These are phyloP conservation scores for Pseudofabraea citricarpa DNA, from an alignment of 2,329 filamentous ascomycete genomes.

Conservation along the genomic window DNA sequence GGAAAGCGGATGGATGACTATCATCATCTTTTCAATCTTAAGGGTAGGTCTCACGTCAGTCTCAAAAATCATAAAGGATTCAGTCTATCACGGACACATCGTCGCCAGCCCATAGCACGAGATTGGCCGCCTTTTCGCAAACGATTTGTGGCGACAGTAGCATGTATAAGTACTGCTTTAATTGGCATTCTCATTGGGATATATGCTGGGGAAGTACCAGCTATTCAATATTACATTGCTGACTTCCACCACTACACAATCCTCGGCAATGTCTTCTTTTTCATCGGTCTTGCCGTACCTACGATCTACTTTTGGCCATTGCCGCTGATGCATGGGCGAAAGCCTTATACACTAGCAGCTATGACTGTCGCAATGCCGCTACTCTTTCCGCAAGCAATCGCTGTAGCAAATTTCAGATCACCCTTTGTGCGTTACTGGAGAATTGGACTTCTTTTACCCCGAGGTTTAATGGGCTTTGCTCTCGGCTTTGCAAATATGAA, in stretches of 20 bases:
- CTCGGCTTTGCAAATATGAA: constrained; percentile 77
- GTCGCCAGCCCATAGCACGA: constrained; percentile 61
- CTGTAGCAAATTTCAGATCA: constrained; percentile 51
- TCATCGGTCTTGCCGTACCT: constrained; percentile 64
- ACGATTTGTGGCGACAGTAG: constrained; percentile 61
- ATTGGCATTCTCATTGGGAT: constrained; percentile 69
- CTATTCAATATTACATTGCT: constrained; percentile 71
- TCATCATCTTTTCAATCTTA: constrained; percentile 32
- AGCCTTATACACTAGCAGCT: constrained; percentile 68
- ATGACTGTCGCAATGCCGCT: constrained; percentile 67
- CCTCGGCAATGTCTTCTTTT: constrained; percentile 70
- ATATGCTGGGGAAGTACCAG: constrained; percentile 74
- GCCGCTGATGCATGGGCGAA: constrained; percentile 69
- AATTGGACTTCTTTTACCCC: constrained; percentile 55
- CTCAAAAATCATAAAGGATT: constrained; percentile 44
- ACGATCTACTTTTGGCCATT: constrained; percentile 71
- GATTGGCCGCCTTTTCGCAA: constrained; percentile 68
- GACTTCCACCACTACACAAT: constrained; percentile 64
- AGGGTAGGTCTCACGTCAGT: constrained; percentile 49
- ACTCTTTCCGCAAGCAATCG: constrained; percentile 70
- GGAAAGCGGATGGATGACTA: constrained; percentile 9
- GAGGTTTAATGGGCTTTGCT: constrained; percentile 61
- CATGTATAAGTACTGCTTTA: constrained; percentile 68
- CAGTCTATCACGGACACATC: constrained; percentile 49
- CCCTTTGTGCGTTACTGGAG: constrained; percentile 52